Conservation (phyloP, 352 stramenopile genomes). For the Vaucheria bursata region DNA sequence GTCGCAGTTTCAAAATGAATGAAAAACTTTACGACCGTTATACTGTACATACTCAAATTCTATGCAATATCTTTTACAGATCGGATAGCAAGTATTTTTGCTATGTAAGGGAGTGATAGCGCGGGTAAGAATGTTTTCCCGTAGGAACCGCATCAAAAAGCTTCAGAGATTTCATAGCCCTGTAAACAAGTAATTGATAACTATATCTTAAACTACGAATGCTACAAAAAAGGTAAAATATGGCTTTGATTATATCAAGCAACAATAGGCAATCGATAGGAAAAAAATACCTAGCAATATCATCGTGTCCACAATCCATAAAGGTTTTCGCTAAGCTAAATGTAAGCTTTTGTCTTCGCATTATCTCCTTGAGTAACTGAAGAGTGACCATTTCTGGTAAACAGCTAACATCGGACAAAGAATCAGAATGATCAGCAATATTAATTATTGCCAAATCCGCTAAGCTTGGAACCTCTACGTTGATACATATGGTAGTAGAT, state of each 20-base stretch:
- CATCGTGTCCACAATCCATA: constrained; percentile 36
- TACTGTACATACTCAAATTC: no score
- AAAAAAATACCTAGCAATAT: constrained; percentile 28
- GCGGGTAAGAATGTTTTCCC: constrained; percentile 13
- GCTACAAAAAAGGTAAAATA: not conserved
- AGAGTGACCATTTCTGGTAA: constrained; percentile 14
- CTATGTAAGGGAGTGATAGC: no score
- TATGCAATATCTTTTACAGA: no score
- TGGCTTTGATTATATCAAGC: not conserved
- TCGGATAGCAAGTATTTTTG: no score
- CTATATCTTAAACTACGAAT: not conserved
- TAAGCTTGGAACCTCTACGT: not conserved
- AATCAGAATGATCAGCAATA: constrained; percentile 32
- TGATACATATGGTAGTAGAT: not conserved
- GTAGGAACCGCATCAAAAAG: constrained; percentile 13
- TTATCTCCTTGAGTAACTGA: constrained; percentile 39
- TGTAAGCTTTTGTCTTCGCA: constrained; percentile 34
- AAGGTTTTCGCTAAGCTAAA: constrained; percentile 40
- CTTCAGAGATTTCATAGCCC: constrained; percentile 18
- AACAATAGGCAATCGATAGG: not conserved
- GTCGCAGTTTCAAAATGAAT: no score
- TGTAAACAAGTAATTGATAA: not conserved
- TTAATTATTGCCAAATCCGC: constrained; percentile 2
- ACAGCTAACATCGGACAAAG: constrained; percentile 24
- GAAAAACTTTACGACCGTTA: no score